A percentile compares a stretch with the other conserved stretches of the same genome.
phyloP scores from a whole-genome alignment of 768 basidiomycete species.

The Termitomyces sp. region DNA sequence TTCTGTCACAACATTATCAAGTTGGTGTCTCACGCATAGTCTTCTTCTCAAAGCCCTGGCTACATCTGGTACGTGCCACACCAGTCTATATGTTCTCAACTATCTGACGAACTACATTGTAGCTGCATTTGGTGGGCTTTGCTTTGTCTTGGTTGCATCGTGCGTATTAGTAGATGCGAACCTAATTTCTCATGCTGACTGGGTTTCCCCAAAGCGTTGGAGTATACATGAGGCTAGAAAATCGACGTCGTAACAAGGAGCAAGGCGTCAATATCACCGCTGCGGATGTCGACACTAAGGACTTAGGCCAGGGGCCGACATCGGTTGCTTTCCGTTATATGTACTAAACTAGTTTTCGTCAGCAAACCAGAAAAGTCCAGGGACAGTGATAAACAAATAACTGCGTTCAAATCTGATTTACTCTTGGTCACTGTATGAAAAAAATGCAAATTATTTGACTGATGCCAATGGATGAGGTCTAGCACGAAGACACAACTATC shows the following conservation, averaged over 20 bases:
- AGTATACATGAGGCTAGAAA: constrained; percentile 46
- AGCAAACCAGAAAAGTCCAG: background rate
- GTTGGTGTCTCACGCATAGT: background rate
- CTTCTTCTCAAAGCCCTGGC: constrained; percentile 27
- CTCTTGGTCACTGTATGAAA: too few species aligned
- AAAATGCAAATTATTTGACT: too few species aligned
- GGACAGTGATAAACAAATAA: background rate
- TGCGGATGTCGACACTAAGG: constrained; percentile 40
- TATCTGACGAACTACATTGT: background rate
- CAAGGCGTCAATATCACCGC: constrained; percentile 37
- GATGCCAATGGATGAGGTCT: too few species aligned
- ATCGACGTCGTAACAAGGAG: constrained; percentile 34
- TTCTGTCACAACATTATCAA: background rate
- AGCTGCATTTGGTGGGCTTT: constrained; percentile 45
- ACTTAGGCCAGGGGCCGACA: constrained; percentile 35
- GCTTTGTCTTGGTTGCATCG: constrained; percentile 36
- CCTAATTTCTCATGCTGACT: constrained; percentile 1
- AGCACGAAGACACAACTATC: too few species aligned
- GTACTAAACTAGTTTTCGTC: constrained; percentile 26
- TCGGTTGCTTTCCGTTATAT: constrained; percentile 43
- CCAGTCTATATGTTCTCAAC: background rate
- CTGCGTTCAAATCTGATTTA: too few species aligned
- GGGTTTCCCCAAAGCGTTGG: constrained; percentile 26
- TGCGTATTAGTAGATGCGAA: constrained; percentile 14
- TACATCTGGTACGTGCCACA: constrained; percentile 31